Base-by-base conservation (phyloP, 768 basidiomycete genomes). In the Lactarius akahatsu region DNA sequence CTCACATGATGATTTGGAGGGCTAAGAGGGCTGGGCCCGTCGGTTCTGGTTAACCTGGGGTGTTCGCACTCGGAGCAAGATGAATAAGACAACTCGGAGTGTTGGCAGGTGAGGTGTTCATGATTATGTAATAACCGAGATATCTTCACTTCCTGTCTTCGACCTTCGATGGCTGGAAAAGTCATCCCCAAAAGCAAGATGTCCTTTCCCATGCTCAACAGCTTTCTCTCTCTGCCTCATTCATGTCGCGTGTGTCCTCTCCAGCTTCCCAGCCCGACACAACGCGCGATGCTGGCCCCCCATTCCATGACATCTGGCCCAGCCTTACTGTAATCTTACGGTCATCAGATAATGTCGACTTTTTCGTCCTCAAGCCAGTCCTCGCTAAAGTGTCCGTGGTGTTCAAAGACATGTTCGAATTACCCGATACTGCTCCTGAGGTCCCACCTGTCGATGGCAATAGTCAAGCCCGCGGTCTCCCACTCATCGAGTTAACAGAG, bases 281-380 rank as follows among this genome's bases (percentile, higher is more conserved):
- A 34, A 38, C 30, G 5, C 64, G 47, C 59, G 67, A 68, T 57
- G 67, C 67, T 36, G 67, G 67, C 18, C 56, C 67, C 50, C 67
- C 67, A 28, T 68, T 65, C 38, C 23, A 66, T 41, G 59, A 65
- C 32, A 58, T 68, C 30, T 47, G 38, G 3, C 67, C 59, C n/a
- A 36, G 13, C n/a, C 59, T 56, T 23, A 65, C 63, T 32, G 61
- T 69, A 38, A 45, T 69, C 47, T 36, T 69, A 40, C 68, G 61
- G 7, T 68, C 70, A 52, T 71, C 67, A 30, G 68, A 71, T 47
- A 57, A 61, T 40, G 45, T 71, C 58, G 68, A 71, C 55, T 71
- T 67, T 36, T 63, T 63, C 40, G 64, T 69, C 40, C 38, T 62
- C 43, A 69, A 69, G 50, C 57, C 61, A 26, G 32, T 68, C 60